Evolutionary conservation across 352 stramenopile species (phyloP), one percentile per base, ranked within the genome.

Genomic region (Phytophthora sp.): DNA sequence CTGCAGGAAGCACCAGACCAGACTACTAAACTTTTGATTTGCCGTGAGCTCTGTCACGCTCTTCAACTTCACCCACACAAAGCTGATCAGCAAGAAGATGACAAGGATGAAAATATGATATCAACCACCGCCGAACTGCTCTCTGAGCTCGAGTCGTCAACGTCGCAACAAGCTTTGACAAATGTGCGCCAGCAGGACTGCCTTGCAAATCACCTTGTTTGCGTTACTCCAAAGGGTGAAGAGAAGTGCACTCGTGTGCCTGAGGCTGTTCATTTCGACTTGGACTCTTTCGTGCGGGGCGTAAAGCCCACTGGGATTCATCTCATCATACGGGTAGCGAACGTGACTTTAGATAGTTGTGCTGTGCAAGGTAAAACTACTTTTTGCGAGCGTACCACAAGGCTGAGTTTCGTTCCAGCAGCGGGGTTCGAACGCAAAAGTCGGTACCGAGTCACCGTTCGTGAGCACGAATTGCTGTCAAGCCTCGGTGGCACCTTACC

Each of bases 391-490:
- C 48, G 30, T 1, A 52, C 35, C 4, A 18, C 34, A 3, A 54
- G 55, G 28, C 52, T 76, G 9, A 55, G 44, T 6, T 76, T 76
- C 31, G 23, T 63, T 5, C 63, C 63, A 9, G 54, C 49, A 13
- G 50, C 58, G 6, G 58, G 51, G 15, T 74, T 77, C 38, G 68
- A 74, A 45, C 62, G 45, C 15, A 64, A 64, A 32, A 74, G 53
- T 21, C 46, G 39, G 23, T 77, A 68, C 43, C 24, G 49, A 32
- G 49, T 70, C 11, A 39, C 54, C 2, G 62, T 76, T 9, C 50
- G 64, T 30, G 62, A 62, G 15, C 68, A 69, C 0, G 68, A 76
- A 30, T 56, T 76, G 23, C 21, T 67, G 5, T 67, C 67, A 9
- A 76, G 62, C n/a, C 53, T 73, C 34, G 62, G 67, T 3, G 46